These are phyloP conservation scores for Fomes fomentarius DNA, from an alignment of 1,284 basidiomycete genomes.

Conservation along the genomic window DNA sequence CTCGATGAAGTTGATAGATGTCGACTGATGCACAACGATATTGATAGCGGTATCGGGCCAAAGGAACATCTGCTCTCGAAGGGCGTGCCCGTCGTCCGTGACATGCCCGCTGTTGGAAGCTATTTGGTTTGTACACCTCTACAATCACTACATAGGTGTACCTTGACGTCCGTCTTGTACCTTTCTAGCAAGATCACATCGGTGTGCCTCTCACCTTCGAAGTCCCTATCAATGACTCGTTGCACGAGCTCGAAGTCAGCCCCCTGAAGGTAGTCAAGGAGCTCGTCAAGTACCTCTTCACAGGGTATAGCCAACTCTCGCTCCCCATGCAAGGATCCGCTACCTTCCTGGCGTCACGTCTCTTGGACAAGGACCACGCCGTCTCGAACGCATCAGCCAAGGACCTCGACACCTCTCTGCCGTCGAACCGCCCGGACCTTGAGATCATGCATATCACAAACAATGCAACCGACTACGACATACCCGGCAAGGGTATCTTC, in stretches of 20 bases:
- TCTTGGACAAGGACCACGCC: slow-evolving; percentile 26
- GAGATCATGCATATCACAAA: slow-evolving; percentile 37
- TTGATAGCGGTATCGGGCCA: slow-evolving; percentile 34
- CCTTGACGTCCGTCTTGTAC: too few relatives aligned
- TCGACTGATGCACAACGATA: not conserved
- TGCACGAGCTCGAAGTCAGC: slow-evolving; percentile 21
- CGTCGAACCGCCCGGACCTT: slow-evolving; percentile 37
- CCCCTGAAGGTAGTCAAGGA: slow-evolving; percentile 28
- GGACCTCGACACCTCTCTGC: slow-evolving; percentile 23
- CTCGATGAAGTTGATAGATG: too few relatives aligned
- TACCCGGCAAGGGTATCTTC: slow-evolving; percentile 28
- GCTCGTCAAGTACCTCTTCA: slow-evolving; percentile 33
- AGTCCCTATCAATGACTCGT: slow-evolving; percentile 32
- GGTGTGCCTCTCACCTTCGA: slow-evolving; percentile 33
- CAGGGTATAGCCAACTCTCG: slow-evolving; percentile 34
- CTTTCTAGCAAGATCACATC: slow-evolving; percentile 36
- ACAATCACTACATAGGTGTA: too few relatives aligned
- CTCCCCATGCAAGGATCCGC: slow-evolving; percentile 33
- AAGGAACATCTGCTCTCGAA: slow-evolving; percentile 31
- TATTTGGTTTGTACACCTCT: slow-evolving; percentile 6
- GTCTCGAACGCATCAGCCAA: slow-evolving; percentile 8
- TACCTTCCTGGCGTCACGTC: slow-evolving; percentile 30
- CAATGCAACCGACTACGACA: slow-evolving; percentile 23
- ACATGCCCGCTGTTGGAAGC: slow-evolving; percentile 38
- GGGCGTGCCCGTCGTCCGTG: slow-evolving; percentile 32